Percentiles rank a stretch among this genome's conserved stretches.
These are phyloP conservation scores for Aspergillus sp. DNA, from an alignment of 2,329 filamentous ascomycete species.

Conservation along the genomic window DNA sequence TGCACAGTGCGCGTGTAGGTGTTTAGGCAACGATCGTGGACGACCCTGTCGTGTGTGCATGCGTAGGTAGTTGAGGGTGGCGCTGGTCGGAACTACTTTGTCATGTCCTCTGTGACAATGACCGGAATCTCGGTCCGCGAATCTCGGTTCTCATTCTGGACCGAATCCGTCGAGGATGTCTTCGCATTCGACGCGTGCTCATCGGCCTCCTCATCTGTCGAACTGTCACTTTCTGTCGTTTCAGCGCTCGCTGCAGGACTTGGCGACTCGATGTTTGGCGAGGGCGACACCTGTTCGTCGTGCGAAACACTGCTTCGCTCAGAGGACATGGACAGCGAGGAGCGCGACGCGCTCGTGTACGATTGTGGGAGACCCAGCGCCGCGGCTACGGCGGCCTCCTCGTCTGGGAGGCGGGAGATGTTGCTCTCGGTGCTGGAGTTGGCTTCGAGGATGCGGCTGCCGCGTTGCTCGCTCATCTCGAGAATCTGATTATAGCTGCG, in stretches of 20 bases:
- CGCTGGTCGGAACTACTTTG: neutral
- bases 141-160: neutral
- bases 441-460: conserved; percentile 53
- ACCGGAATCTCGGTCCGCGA: conserved; percentile 14
- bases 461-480: conserved; percentile 56
- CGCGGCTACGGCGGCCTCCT: conserved; percentile 50
- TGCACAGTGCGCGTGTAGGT: too few species aligned
- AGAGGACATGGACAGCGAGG: conserved; percentile 31
- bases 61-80: neutral
- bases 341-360: conserved; percentile 27
- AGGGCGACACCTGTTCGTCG: conserved; percentile 20
- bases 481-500: conserved; percentile 77
- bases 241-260: conserved; percentile 15
- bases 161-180: neutral
- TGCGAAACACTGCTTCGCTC: conserved; percentile 33
- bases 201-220: conserved; percentile 9
- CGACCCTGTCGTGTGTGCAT: neutral
- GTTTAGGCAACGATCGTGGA: too few species aligned
- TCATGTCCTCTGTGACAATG: conserved; percentile 18
- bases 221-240: conserved; percentile 24
- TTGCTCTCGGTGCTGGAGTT: conserved; percentile 47
- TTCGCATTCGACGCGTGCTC: neutral
- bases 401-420: conserved; percentile 43
- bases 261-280: conserved; percentile 18
- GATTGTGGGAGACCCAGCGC: conserved; percentile 45